These are phyloP conservation scores for Monilinia laxa DNA, from an alignment of 2,329 filamentous ascomycete genomes.

Conservation along the genomic window DNA sequence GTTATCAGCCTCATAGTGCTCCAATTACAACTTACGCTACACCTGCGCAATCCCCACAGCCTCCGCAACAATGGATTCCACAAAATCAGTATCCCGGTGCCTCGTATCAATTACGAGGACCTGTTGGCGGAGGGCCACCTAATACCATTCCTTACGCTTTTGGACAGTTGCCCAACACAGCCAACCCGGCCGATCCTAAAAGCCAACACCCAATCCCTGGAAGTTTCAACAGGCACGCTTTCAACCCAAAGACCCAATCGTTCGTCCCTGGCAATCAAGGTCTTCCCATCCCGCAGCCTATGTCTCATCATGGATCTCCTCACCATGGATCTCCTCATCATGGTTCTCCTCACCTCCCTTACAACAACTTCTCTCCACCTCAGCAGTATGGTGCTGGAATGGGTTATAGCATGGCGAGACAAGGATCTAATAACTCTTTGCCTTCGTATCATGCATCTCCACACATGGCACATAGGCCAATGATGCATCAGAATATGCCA, in stretches of 20 bases:
- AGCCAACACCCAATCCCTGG: conserved; percentile 81
- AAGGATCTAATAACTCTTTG: conserved; percentile 42
- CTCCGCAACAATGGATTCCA: conserved; percentile 38
- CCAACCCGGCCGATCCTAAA: conserved; percentile 69
- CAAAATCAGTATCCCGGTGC: conserved; percentile 35
- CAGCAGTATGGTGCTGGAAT: conserved; percentile 39
- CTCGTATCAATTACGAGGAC: conserved; percentile 36
- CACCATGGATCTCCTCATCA: conserved; percentile 40
- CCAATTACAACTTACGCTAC: conserved; percentile 40
- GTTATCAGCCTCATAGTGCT: conserved; percentile 39
- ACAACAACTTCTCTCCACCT: conserved; percentile 41
- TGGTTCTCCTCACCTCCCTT: conserved; percentile 47
- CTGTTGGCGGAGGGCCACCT: conserved; percentile 32
- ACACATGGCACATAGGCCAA: conserved; percentile 40
- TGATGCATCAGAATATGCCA: conserved; percentile 40
- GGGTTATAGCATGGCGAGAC: conserved; percentile 41
- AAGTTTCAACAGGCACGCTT: conserved; percentile 79
- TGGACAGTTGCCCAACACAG: conserved; percentile 71
- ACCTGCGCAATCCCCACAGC: conserved; percentile 38
- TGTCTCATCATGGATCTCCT: conserved; percentile 39
- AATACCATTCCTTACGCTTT: conserved; percentile 65
- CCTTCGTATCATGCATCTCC: conserved; percentile 42
- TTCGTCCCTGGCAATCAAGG: conserved; percentile 70
- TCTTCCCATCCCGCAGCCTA: conserved; percentile 47
- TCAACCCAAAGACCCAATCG: conserved; percentile 92